Conservation (phyloP, 164 flowering plant species). For the grape (Vitis vinifera) region ASM3070453v1 NC_081811.1:634001-634500, state of each 20-base stretch:
- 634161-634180: background rate
- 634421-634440: constrained; percentile 79
- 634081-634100: too few species aligned
- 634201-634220: background rate
- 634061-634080: too few species aligned
- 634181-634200: background rate
- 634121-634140: too few species aligned
- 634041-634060: too few species aligned
- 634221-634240: background rate
- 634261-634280: too few species aligned
- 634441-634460: constrained; percentile 72
- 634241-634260: background rate
- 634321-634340: constrained; percentile 7
- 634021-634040: too few species aligned
- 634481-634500: constrained; percentile 95
- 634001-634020: too few species aligned
- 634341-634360: constrained; percentile 90
- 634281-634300: background rate
- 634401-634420: constrained; percentile 72
- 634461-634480: constrained; percentile 92
- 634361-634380: constrained; percentile 91
- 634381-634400: constrained; percentile 94
- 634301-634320: background rate
- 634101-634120: too few species aligned
- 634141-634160: background rate